Conservation (phyloP, 257 asterid genomes). For the Ligustrum vulgare region DNA sequence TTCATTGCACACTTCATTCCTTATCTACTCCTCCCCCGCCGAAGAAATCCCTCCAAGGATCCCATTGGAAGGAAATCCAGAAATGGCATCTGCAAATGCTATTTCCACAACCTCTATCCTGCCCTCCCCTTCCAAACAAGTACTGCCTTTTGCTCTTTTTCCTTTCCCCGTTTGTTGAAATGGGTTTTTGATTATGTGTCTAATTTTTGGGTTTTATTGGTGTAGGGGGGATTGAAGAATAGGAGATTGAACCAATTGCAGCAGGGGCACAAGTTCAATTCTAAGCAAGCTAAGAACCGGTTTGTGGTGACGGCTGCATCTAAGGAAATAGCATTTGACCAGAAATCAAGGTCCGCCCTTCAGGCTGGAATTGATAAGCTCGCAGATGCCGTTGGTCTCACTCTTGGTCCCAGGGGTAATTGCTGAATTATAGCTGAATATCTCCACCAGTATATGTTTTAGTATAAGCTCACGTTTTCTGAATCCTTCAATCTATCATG, state of each 20-base stretch:
- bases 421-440: not conserved
- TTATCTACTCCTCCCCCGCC: not conserved
- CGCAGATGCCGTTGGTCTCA: constrained; percentile 89
- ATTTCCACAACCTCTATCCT: constrained; percentile 68
- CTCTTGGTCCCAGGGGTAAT: constrained; percentile 96
- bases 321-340: constrained; percentile 94
- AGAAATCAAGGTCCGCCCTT: constrained; percentile 85
- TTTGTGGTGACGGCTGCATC: constrained; percentile 78
- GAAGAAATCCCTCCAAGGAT: constrained; percentile 31
- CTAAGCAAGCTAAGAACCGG: constrained; percentile 53
- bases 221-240: constrained; percentile 60
- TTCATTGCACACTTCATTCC: not conserved
- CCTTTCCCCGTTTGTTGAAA: not conserved
- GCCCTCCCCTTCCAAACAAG: constrained; percentile 60
- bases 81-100: constrained; percentile 89
- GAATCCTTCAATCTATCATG: not conserved
- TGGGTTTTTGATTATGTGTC: not conserved
- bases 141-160: constrained; percentile 19
- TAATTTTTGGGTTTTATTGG: constrained; percentile 2
- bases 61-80: constrained; percentile 12
- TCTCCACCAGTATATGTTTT: not conserved
- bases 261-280: constrained; percentile 59
- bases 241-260: constrained; percentile 62
- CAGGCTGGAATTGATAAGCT: constrained; percentile 95
- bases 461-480: not conserved